Evolutionary conservation across 768 basidiomycete genomes (phyloP).

Genomic region (Russula earlei): DNA sequence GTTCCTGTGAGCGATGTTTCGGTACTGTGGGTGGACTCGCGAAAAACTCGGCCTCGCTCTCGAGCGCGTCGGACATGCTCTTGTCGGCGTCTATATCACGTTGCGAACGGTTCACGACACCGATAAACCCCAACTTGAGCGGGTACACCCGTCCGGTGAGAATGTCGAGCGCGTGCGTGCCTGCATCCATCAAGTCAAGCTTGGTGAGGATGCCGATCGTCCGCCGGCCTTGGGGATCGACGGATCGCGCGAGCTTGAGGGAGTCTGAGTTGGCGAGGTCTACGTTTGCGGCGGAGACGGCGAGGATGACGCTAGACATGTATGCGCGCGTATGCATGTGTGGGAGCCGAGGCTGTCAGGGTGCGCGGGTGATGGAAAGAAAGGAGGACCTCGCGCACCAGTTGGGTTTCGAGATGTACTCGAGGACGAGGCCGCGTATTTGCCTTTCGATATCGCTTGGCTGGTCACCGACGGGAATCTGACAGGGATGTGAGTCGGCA

Average conservation of each 20-base stretch:
- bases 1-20: conserved; percentile 94
- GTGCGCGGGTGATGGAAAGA: background rate
- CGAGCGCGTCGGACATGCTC: conserved; percentile 74
- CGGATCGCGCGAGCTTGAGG: conserved; percentile 88
- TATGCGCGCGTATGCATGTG: background rate
- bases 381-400: conserved; percentile 45
- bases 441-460: conserved; percentile 97
- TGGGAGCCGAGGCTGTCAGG: background rate
- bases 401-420: conserved; percentile 95
- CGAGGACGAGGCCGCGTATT: conserved; percentile 87
- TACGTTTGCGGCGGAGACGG: conserved; percentile 95
- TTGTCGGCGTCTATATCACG: conserved; percentile 91
- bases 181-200: conserved; percentile 98
- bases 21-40: conserved; percentile 78
- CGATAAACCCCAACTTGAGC: conserved; percentile 95
- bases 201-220: conserved; percentile 97
- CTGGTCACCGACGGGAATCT: conserved; percentile 96
- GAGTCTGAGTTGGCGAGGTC: conserved; percentile 98
- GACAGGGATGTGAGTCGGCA: background rate
- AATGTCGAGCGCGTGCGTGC: conserved; percentile 94
- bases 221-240: conserved; percentile 92
- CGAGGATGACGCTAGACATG: conserved; percentile 73
- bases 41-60: conserved; percentile 88
- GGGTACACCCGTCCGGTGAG: conserved; percentile 96
- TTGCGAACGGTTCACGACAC: conserved; percentile 95